These are phyloP conservation scores for Linanthus parryae DNA, from an alignment of 148 eudicot genomes.

Conservation along the genomic window DNA sequence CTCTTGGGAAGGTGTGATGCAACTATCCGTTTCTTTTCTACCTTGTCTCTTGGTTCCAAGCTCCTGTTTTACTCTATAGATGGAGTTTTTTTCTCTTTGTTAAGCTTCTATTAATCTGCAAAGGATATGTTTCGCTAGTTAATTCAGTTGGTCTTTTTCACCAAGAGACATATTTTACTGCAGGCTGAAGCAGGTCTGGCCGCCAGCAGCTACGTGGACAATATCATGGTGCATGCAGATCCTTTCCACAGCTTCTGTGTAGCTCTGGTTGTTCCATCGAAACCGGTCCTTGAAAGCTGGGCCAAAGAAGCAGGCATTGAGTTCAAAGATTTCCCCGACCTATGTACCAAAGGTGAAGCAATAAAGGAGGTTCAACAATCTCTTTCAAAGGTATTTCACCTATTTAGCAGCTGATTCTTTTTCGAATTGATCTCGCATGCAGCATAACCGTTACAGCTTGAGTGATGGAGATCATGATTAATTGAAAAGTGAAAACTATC, in stretches of 20 bases:
- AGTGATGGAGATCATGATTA: too few species aligned
- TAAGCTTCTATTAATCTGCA: too few species aligned
- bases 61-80: background rate
- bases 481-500: too few species aligned
- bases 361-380: constrained; percentile 73
- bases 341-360: constrained; percentile 72
- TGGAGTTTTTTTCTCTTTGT: too few species aligned
- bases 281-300: constrained; percentile 73
- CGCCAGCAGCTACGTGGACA: constrained; percentile 68
- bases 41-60: background rate
- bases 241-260: constrained; percentile 85
- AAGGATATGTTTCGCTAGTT: constrained; percentile 1
- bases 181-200: constrained; percentile 88
- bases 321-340: constrained; percentile 48
- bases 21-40: background rate
- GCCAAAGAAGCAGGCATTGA: constrained; percentile 60
- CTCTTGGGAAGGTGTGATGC: constrained; percentile 79
- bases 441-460: too few species aligned
- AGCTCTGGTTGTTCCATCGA: constrained; percentile 70
- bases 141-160: background rate
- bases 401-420: background rate
- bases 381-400: constrained; percentile 55
- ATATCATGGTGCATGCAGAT: constrained; percentile 79
- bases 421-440: too few species aligned
- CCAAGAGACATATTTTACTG: constrained; percentile 18